A percentile compares a stretch with the other conserved stretches of the same genome.
phyloP scores from a whole-genome alignment of 331 rosid genomes.

The Malus hybrid region DNA sequence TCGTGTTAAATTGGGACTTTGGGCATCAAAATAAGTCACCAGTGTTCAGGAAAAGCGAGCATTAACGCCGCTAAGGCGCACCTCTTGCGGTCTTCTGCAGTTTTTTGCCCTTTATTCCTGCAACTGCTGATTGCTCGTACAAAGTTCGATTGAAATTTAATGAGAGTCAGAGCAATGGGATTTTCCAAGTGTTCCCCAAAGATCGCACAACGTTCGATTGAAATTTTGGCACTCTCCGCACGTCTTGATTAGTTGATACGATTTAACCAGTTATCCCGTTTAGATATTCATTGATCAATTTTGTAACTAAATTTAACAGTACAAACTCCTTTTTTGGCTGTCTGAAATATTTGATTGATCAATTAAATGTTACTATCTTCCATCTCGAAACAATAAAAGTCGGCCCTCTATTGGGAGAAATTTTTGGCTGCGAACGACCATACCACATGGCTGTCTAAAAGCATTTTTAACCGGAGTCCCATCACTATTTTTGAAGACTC shows the following conservation, averaged over 20 bases:
- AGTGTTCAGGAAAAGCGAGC: constrained; percentile 6
- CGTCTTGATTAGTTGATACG: background rate
- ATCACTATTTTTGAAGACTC: no score
- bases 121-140: background rate
- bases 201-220: background rate
- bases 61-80: background rate
- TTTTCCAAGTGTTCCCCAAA: constrained; percentile 14
- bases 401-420: accelerated
- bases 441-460: no score
- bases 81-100: background rate
- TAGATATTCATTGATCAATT: background rate
- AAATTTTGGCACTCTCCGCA: constrained; percentile 14
- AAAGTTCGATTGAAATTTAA: no score
- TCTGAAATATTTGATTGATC: no score
- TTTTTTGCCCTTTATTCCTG: background rate
- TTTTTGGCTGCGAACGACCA: accelerated
- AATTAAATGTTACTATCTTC: no score
- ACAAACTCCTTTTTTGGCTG: no score
- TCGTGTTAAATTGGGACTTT: constrained; percentile 4
- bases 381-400: constrained; percentile 1
- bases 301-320: background rate
- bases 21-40: background rate
- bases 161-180: constrained; percentile 3
- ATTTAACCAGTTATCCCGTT: no score
- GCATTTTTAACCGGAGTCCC: accelerated